Evolutionary conservation across 495 filamentous ascomycete genomes (phyloP), one percentile per base, ranked within the genome.

Genomic region (Xylaria nigripes): DNA sequence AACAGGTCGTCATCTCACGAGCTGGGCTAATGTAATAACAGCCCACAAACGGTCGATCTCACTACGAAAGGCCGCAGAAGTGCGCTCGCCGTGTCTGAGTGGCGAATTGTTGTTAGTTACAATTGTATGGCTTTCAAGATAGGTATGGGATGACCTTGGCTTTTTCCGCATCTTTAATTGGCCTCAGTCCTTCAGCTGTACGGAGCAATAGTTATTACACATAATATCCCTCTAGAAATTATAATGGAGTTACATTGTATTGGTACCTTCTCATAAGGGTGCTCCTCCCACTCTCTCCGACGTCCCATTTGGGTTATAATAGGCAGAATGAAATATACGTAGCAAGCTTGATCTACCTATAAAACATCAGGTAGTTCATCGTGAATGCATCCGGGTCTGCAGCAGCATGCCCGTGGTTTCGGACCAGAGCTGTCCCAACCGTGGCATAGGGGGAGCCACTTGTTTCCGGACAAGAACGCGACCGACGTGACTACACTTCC

Each of bases 41-140:
- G 23, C 45, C 30, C 43, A 47, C 51, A 54, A 38, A 21, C 16
- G 7, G 29, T 41, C 30, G 21, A 42, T 54, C 51, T 30, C 43
- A 16, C 23, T 41, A 38, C 19, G 25, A 27, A 40, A 6, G 27
- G 50, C 1, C 22, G 8, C 22, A 22, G 27, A 18, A 19, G 24
- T 3, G 18, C 3, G 18, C 41, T 36, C 32, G 15, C 22, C 22
- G 22, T 46, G 29, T 30, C 23, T 19, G n/a, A n/a, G 36, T 4
- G 36, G 36, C 5, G 1, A 40, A 40, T 40, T 40, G n/a, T 18
- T n/a, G 18, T 12, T 15, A 13, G 32, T 2, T 36, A 12, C 32
- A 36, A 36, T 12, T n/a, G n/a, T n/a, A n/a, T n/a, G n/a, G n/a
- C n/a, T n/a, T n/a, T n/a, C n/a, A n/a, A n/a, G n/a, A n/a, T n/a